A percentile compares a stretch with the other conserved stretches of the same genome.
Conservation (phyloP, 2,329 filamentous ascomycete species). For the Fusarium scirpi region DNA sequence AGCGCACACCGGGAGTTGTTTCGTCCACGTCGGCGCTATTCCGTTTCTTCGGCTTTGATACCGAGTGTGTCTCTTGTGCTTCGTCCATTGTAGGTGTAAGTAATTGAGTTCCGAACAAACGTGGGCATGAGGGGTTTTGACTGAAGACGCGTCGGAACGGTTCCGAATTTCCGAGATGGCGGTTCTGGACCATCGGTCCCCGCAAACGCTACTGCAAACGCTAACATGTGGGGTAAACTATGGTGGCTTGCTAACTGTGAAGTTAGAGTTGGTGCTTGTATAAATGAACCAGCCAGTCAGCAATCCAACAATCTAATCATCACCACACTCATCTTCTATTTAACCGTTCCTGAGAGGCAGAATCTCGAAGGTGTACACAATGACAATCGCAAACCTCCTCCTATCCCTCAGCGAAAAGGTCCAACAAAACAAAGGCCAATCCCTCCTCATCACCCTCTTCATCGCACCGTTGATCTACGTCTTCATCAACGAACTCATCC, state of each 20-base stretch:
- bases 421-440: conserved; percentile 41
- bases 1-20: conserved; percentile 8
- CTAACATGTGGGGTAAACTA: not conserved
- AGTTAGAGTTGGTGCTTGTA: not conserved
- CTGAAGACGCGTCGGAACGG: conserved; percentile 21
- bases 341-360: no score
- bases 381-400: conserved; percentile 47
- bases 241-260: not conserved
- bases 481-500: conserved; percentile 62
- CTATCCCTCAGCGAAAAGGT: conserved; percentile 34
- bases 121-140: not conserved
- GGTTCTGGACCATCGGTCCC: not conserved
- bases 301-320: not conserved
- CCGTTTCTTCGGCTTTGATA: conserved; percentile 32
- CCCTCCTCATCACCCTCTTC: conserved; percentile 40
- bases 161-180: conserved; percentile 35
- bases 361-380: no score
- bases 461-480: conserved; percentile 58
- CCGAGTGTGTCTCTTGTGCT: not conserved
- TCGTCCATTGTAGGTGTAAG: not conserved
- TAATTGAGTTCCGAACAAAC: no score
- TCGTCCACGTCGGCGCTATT: conserved; percentile 21
- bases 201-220: no score
- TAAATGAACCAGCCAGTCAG: not conserved
- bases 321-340: no score